A percentile compares a stretch with the other conserved stretches of the same genome.
These are phyloP conservation scores for Hippophae tibetana DNA, from an alignment of 306 rosid genomes.

Conservation along the genomic window DNA sequence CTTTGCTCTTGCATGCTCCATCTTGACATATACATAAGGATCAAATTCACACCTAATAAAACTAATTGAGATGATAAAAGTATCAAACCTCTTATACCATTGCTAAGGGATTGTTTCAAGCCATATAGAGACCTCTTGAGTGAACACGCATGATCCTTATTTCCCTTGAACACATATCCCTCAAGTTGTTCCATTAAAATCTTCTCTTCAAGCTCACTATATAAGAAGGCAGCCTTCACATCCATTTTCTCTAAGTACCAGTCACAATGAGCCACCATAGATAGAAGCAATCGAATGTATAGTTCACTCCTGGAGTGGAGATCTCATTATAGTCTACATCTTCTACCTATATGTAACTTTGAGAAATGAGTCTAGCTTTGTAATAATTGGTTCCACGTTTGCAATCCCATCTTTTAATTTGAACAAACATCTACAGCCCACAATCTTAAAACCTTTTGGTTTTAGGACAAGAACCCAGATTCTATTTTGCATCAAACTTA, in stretches of 20 bases:
- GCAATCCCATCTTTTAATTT: not conserved
- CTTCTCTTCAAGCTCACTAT: not conserved
- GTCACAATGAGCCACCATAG: not conserved
- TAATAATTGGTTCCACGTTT: not conserved
- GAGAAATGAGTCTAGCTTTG: not conserved
- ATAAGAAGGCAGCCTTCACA: not conserved
- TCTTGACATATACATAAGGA: not conserved
- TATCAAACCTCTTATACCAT: not conserved
- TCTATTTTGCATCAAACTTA: not conserved
- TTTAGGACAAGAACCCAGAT: not conserved
- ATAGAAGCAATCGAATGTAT: not conserved
- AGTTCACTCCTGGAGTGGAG: not conserved
- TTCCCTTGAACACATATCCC: not conserved
- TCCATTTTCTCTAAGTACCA: not conserved
- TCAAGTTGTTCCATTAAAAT: not conserved
- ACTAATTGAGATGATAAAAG: not conserved
- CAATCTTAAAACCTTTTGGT: not conserved
- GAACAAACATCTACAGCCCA: not conserved
- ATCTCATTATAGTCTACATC: not conserved
- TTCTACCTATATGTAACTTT: not conserved
- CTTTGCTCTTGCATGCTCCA: rapidly evolving
- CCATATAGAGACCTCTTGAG: not conserved
- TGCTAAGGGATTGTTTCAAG: not conserved
- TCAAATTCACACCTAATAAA: not conserved
- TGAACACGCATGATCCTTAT: not conserved